Base-by-base conservation (phyloP, 2,329 filamentous ascomycete genomes). In the Dactylonectria estremocensis region DNA sequence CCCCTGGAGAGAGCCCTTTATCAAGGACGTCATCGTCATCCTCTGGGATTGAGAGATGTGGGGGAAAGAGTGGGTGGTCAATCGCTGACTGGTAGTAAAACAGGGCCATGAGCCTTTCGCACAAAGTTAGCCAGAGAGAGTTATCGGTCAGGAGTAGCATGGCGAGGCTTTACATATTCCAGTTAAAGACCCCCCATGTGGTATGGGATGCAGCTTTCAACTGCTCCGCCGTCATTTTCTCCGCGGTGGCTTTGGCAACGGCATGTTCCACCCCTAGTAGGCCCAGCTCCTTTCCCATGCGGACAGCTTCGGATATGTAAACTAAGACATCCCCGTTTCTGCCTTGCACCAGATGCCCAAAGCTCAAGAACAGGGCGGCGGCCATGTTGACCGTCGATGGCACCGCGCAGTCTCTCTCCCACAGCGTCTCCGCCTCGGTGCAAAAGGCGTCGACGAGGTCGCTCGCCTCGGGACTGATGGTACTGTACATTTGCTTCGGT, bases 171-270 rank as follows among this genome's bases (percentile, higher is more conserved):
- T 14, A 61, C 63, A 66, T 61, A 31, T 49, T 40, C 31, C 28
- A 55, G 35, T 66, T 66, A 45, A 61, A 66, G n/a, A 52, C 43
- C 10, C 56, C 63, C 56, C 56, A 66, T 13, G 57, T 28, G 4
- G 63, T 40, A 24, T 66, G 37, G 8, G 56, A 40, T 14, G 22
- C 35, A 9, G 63, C 63, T 18, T 56, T 66, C 22, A 18, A 5
- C 53, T 61, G 49, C n/a, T 66, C 45, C 2, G 16, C 13, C 3
- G 43, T n/a, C 40, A 18, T 40, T 28, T 22, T 4, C 18, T 3
- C n/a, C 4, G 8, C 45, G 14, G 9, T 46, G 13, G 45, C 46
- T 9, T 37, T 43, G 18, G 33, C 18, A 37, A 18, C 57, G 10
- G 24, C 43, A 16, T 40, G 13, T 11, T 56, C 49, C 28, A 52